Evolutionary conservation across 768 basidiomycete genomes (phyloP).

Genomic region (Suillus bovinus): DNA sequence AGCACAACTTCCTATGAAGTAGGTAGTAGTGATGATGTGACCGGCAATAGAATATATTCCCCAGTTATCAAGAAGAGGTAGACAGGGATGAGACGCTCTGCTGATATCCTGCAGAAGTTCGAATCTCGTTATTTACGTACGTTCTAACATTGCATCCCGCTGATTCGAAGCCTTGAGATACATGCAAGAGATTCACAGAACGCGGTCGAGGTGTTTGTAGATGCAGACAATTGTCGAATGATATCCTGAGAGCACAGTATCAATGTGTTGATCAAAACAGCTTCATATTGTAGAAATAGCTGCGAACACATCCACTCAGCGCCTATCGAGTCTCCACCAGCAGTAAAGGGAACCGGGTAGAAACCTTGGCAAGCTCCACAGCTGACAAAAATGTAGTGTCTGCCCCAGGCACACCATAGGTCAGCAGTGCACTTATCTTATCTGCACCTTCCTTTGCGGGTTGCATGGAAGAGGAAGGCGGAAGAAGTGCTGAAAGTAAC

Average conservation of each 20-base stretch:
- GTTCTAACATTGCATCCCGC: not conserved
- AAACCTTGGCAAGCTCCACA: constrained; percentile 67
- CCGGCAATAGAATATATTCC: constrained; percentile 52
- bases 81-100: constrained; percentile 31
- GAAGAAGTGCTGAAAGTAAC: constrained; percentile 60
- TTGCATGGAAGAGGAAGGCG: constrained; percentile 28
- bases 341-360: constrained; percentile 73
- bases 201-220: not conserved
- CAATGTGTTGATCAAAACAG: not conserved
- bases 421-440: constrained; percentile 46
- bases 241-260: constrained; percentile 3
- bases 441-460: constrained; percentile 32
- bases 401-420: constrained; percentile 50
- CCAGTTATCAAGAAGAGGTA: constrained; percentile 54
- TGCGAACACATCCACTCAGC: constrained; percentile 15
- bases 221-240: constrained; percentile 4
- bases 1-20: constrained; percentile 41
- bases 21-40: constrained; percentile 49
- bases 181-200: constrained; percentile 6
- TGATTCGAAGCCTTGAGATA: too few species aligned
- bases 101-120: not conserved
- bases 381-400: constrained; percentile 60
- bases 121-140: not conserved
- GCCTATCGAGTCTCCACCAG: constrained; percentile 48
- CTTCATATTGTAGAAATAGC: not conserved